Percentiles rank a stretch among this genome's conserved stretches.
Conservation (phyloP, 495 filamentous ascomycete species). For the Aspergillus cristatus region DNA sequence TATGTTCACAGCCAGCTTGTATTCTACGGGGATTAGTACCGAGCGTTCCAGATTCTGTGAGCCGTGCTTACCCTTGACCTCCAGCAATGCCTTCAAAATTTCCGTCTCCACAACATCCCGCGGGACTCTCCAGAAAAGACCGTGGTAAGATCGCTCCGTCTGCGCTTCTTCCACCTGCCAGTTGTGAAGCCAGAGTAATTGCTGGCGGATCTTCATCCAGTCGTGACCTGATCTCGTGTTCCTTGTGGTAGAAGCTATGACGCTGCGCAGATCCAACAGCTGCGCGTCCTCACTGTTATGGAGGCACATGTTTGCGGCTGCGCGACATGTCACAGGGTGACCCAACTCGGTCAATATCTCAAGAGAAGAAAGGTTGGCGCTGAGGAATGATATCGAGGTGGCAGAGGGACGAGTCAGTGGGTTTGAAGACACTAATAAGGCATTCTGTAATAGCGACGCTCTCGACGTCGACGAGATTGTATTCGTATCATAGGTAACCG, state of each 20-base stretch:
- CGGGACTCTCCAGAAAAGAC: constrained; percentile 63
- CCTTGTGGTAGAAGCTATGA: constrained; percentile 46
- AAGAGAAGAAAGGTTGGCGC: constrained; percentile 60
- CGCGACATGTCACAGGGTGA: constrained; percentile 48
- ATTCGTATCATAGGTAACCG: constrained; percentile 24
- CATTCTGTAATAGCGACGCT: constrained; percentile 41
- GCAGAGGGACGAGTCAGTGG: constrained; percentile 54
- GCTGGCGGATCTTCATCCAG: constrained; percentile 57
- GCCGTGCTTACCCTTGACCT: constrained; percentile 52
- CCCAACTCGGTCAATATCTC: constrained; percentile 54
- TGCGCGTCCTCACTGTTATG: constrained; percentile 52
- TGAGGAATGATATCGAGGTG: constrained; percentile 53
- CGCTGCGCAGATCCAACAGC: constrained; percentile 49
- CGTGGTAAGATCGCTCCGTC: constrained; percentile 38
- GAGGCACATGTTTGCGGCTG: constrained; percentile 33
- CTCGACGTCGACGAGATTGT: constrained; percentile 36
- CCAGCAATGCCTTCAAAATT: constrained; percentile 62
- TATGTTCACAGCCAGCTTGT: constrained; percentile 56
- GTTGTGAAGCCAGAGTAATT: constrained; percentile 72
- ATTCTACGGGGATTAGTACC: constrained; percentile 41
- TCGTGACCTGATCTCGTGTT: constrained; percentile 52
- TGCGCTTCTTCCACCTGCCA: constrained; percentile 53
- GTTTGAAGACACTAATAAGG: constrained; percentile 54
- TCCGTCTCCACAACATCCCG: constrained; percentile 59
- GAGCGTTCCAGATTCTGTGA: too few species aligned